These are phyloP conservation scores for Solanum rostratum DNA, from an alignment of 257 asterid genomes.

Conservation along the genomic window DNA sequence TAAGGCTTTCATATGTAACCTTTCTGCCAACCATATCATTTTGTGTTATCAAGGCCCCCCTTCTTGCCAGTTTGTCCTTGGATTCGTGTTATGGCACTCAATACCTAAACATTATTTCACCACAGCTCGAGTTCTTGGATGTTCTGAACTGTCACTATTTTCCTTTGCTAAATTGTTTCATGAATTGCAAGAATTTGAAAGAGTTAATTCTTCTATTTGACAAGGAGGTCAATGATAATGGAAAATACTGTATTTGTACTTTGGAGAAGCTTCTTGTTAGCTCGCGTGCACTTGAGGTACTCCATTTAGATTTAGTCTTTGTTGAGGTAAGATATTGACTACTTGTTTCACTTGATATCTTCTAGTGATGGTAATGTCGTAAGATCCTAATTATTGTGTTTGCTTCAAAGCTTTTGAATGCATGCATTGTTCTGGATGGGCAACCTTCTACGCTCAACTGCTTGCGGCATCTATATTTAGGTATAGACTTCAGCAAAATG, in stretches of 20 bases:
- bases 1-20: too few relatives aligned
- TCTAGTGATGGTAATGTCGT: not conserved
- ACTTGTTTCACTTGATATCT: not conserved
- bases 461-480: not conserved
- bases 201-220: too few relatives aligned
- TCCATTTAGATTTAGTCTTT: not conserved
- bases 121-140: too few relatives aligned
- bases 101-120: too few relatives aligned
- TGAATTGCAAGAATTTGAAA: too few relatives aligned
- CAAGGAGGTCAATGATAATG: too few relatives aligned
- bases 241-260: not conserved
- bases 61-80: too few relatives aligned
- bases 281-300: not conserved
- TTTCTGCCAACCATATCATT: too few relatives aligned
- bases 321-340: not conserved
- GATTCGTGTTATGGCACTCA: too few relatives aligned
- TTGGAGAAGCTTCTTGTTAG: not conserved
- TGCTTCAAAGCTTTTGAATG: not conserved
- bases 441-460: not conserved
- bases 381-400: not conserved
- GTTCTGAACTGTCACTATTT: too few relatives aligned
- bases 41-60: too few relatives aligned
- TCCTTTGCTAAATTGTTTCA: too few relatives aligned
- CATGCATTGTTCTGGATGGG: not conserved
- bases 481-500: not conserved